Evolutionary conservation across 2,329 filamentous ascomycete genomes (phyloP).

Genomic region (Pseudogymnoascus sp.): DNA sequence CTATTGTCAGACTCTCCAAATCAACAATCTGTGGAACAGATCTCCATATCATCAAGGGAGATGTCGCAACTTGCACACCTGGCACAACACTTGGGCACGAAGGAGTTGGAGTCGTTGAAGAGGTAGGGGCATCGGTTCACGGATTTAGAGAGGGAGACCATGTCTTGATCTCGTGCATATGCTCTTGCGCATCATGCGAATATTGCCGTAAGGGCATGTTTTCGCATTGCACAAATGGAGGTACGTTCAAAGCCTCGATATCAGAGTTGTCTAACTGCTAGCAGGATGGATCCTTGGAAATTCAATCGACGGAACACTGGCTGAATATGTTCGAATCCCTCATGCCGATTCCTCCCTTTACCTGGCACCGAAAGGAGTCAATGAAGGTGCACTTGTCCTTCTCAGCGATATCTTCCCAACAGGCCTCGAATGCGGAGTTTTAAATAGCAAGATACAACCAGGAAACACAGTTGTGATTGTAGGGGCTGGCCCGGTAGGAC

Average conservation of each 20-base stretch:
- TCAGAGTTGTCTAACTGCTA: background rate
- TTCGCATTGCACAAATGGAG: conserved; percentile 44
- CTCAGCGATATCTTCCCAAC: conserved; percentile 50
- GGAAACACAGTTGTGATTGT: conserved; percentile 45
- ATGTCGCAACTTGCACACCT: conserved; percentile 39
- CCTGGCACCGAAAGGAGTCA: conserved; percentile 64
- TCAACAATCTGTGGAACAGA: conserved; percentile 47
- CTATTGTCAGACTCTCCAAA: conserved; percentile 39
- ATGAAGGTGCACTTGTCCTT: conserved; percentile 66
- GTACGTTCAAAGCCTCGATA: conserved; percentile 5
- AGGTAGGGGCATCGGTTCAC: conserved; percentile 37
- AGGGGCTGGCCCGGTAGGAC: conserved; percentile 46
- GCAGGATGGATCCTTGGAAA: conserved; percentile 45
- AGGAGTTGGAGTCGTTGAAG: conserved; percentile 41
- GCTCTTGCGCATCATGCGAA: conserved; percentile 41
- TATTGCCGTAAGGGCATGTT: conserved; percentile 43
- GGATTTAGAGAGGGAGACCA: conserved; percentile 40
- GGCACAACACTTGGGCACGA: conserved; percentile 45
- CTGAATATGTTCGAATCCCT: conserved; percentile 78
- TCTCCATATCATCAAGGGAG: conserved; percentile 46
- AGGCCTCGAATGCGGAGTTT: conserved; percentile 44
- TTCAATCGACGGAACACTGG: conserved; percentile 67
- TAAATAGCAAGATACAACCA: conserved; percentile 43
- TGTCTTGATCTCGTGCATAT: conserved; percentile 45
- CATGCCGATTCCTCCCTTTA: conserved; percentile 75